phyloP scores from a whole-genome alignment of 1,284 basidiomycete species.

The Apiotrichum siamense region DNA sequence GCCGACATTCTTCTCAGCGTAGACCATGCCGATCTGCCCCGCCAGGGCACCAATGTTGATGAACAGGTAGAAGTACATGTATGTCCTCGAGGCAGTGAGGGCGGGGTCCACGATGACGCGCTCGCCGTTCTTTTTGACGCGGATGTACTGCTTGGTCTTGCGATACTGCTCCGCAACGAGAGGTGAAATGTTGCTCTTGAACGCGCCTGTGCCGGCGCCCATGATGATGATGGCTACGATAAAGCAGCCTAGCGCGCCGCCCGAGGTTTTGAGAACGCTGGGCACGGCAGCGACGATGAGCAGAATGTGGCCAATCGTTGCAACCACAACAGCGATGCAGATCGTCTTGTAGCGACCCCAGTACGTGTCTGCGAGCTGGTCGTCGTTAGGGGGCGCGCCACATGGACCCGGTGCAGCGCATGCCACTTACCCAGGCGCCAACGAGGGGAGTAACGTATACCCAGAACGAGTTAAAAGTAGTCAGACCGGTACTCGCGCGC shows the following conservation, averaged over 20 bases:
- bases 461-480: conserved; percentile 3
- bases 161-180: conserved; percentile 43
- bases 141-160: conserved; percentile 26
- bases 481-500: not conserved
- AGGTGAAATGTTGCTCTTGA: conserved; percentile 34
- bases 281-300: conserved; percentile 32
- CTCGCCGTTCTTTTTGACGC: conserved; percentile 29
- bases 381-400: no score
- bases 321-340: conserved; percentile 14
- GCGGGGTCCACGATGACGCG: conserved; percentile 39
- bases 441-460: not conserved
- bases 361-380: not conserved
- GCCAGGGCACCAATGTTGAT: conserved; percentile 34
- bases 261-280: conserved; percentile 19
- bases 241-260: conserved; percentile 24
- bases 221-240: conserved; percentile 37
- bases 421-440: not conserved
- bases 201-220: conserved; percentile 29
- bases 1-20: conserved; percentile 35
- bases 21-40: conserved; percentile 16
- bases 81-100: conserved; percentile 33
- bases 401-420: no score
- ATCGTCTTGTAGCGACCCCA: conserved; percentile 1
- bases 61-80: conserved; percentile 20
- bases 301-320: conserved; percentile 19